A percentile compares a stretch with the other conserved stretches of the same genome.
phyloP scores from a whole-genome alignment of 2,329 filamentous ascomycete species.

The Thielaviopsis musarum region DNA sequence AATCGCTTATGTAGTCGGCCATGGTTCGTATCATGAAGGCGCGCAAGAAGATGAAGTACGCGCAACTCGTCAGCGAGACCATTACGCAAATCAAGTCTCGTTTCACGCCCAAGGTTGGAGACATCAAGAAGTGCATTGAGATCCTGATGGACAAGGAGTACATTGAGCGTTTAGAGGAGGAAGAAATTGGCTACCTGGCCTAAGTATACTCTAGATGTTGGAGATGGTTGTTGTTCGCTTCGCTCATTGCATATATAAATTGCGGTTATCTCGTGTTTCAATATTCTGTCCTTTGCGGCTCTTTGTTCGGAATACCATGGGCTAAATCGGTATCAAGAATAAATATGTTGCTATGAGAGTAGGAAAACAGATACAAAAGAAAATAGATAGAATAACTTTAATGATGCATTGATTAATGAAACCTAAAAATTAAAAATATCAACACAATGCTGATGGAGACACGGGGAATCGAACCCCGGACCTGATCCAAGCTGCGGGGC shows the following conservation, averaged over 20 bases:
- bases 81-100: conserved; percentile 88
- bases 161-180: conserved; percentile 82
- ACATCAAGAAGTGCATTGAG: conserved; percentile 99
- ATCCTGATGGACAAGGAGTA: conserved; percentile 98
- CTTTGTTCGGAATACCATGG: background rate
- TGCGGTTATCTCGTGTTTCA: background rate
- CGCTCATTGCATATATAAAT: background rate
- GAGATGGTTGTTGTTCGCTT: background rate
- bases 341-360: background rate
- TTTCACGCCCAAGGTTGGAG: conserved; percentile 79
- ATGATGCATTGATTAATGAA: too few relatives aligned
- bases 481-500: conserved; percentile 1
- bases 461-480: conserved; percentile 7
- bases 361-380: background rate
- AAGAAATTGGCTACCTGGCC: conserved; percentile 87
- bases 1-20: conserved; percentile 50
- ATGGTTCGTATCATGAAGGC: conserved; percentile 99
- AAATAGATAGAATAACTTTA: background rate
- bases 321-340: too few relatives aligned
- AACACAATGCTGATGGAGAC: background rate
- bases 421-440: too few relatives aligned
- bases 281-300: background rate
- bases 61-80: conserved; percentile 81
- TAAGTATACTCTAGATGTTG: conserved; percentile 26
- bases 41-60: conserved; percentile 96